Conservation (phyloP, 768 basidiomycete species). For the Amanita fuliginea region DNA sequence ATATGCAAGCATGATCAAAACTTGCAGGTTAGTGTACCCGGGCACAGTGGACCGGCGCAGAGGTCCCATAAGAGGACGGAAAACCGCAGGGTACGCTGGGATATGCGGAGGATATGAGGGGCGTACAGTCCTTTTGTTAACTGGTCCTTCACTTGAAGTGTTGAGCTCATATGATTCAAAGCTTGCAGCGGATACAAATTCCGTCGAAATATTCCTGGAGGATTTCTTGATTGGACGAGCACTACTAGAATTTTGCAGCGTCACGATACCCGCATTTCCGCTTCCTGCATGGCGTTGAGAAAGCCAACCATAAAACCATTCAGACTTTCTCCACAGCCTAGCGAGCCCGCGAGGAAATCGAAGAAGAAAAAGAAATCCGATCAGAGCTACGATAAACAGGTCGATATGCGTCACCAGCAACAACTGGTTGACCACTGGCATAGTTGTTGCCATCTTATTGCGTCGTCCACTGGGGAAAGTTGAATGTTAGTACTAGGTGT, state of each 20-base stretch:
- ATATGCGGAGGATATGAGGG: background rate
- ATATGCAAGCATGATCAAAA: background rate
- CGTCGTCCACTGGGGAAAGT: no score
- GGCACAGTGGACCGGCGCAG: background rate
- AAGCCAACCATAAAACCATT: slow-evolving; percentile 45
- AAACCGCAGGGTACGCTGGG: background rate
- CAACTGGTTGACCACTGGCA: background rate
- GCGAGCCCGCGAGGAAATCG: slow-evolving; percentile 40
- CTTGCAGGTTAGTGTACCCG: background rate
- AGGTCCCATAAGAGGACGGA: background rate
- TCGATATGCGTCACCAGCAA: slow-evolving; percentile 29
- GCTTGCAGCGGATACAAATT: background rate
- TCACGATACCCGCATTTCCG: background rate
- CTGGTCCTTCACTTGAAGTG: background rate
- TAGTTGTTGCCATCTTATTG: background rate
- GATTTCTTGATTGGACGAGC: background rate
- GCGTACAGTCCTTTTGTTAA: background rate
- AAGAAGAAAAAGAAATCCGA: slow-evolving; percentile 28
- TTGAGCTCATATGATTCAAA: background rate
- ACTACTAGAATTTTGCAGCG: background rate
- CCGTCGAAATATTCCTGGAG: background rate
- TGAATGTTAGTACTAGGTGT: no score
- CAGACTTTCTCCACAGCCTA: slow-evolving; percentile 38
- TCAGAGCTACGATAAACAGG: slow-evolving; percentile 33
- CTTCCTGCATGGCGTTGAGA: slow-evolving; percentile 20